A percentile compares a stretch with the other conserved stretches of the same genome.
These are phyloP conservation scores for Basidiobolus meristosporus DNA, from an alignment of 371 early-diverging fungal species.

Conservation along the genomic window DNA sequence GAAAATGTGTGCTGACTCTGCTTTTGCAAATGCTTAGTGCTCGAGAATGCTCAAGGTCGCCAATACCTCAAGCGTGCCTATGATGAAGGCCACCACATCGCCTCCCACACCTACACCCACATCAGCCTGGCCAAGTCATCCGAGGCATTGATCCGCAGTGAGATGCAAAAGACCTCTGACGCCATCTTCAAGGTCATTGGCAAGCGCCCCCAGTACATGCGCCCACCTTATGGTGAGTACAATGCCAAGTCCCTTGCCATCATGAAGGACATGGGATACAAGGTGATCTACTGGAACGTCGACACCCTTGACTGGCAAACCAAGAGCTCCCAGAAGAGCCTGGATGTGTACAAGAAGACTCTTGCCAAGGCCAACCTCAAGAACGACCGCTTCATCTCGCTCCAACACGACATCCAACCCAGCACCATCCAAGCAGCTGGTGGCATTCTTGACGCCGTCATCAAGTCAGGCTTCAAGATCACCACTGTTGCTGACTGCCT, in stretches of 20 bases:
- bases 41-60: too few species aligned
- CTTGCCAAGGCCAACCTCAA: neutral
- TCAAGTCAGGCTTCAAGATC: constrained; percentile 2
- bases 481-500: constrained; percentile 5
- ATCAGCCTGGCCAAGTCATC: constrained; percentile 14
- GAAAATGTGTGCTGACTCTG: too few species aligned
- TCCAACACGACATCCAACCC: constrained; percentile 2
- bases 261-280: constrained; percentile 1
- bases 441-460: neutral
- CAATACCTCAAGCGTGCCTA: too few species aligned
- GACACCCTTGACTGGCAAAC: constrained; percentile 8
- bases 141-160: constrained; percentile 9
- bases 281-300: constrained; percentile 6
- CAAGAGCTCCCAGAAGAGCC: neutral
- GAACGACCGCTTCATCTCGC: neutral
- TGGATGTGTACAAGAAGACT: neutral
- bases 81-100: constrained; percentile 25
- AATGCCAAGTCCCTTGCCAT: neutral
- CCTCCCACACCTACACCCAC: constrained; percentile 28
- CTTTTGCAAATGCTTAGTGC: too few species aligned
- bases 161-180: constrained; percentile 8
- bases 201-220: constrained; percentile 18
- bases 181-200: constrained; percentile 15
- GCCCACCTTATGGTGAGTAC: constrained; percentile 11
- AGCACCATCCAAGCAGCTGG: constrained; percentile 1